Evolutionary conservation across 441 rosid species (phyloP).

Genomic region (Erodium texanum): DNA sequence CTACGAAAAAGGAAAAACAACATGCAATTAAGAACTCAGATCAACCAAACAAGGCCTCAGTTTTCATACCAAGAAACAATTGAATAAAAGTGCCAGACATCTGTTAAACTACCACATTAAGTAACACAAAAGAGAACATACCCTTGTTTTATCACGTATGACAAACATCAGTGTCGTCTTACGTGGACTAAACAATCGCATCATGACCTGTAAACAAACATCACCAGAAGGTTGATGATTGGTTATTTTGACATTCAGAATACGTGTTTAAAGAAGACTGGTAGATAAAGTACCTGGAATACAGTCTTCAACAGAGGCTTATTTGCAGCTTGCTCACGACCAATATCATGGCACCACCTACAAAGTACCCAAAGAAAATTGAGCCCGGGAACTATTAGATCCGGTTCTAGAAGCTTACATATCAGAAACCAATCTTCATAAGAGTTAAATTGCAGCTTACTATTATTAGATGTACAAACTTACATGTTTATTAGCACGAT

Average conservation of each 20-base stretch:
- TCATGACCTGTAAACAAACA: slow-evolving; percentile 70
- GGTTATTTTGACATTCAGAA: slow-evolving; percentile 13
- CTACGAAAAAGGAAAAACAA: slow-evolving; percentile 31
- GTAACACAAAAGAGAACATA: slow-evolving; percentile 20
- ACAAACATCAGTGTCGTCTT: slow-evolving; percentile 97
- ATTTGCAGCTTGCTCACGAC: slow-evolving; percentile 99
- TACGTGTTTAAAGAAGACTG: slow-evolving; percentile 9
- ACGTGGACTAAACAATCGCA: slow-evolving; percentile 98
- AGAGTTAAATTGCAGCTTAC: neutral
- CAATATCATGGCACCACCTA: slow-evolving; percentile 99
- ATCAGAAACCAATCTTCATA: neutral
- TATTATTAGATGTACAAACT: slow-evolving; percentile 23
- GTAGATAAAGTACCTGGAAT: slow-evolving; percentile 60
- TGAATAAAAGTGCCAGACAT: neutral
- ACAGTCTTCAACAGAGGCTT: slow-evolving; percentile 92
- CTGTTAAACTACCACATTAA: slow-evolving; percentile 10
- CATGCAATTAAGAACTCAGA: neutral
- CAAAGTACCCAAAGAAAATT: slow-evolving; percentile 11
- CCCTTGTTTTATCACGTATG: slow-evolving; percentile 98
- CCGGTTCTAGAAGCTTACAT: neutral
- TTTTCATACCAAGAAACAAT: neutral
- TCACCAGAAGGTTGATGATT: slow-evolving; percentile 12
- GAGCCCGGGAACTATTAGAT: neutral
- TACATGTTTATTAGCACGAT: slow-evolving; percentile 97
- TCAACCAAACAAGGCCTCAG: slow-evolving; percentile 2